Conservation (phyloP, 1,284 basidiomycete species). For the Trichosporon inkin region DNA sequence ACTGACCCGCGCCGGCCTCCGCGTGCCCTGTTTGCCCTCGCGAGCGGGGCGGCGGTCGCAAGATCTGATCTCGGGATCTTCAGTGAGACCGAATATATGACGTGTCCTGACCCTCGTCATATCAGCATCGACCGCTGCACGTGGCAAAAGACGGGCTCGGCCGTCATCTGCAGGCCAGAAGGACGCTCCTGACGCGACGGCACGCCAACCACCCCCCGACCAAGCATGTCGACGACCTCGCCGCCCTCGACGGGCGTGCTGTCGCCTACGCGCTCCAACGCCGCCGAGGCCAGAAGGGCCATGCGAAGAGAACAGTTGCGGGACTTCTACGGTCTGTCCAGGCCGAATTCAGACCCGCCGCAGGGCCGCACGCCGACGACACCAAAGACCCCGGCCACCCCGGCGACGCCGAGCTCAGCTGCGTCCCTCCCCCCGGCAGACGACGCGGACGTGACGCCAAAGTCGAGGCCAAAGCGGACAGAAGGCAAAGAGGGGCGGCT, state of each 20-base stretch:
- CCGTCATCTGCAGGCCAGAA: neutral
- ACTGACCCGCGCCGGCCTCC: too few species aligned
- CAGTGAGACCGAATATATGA: too few species aligned
- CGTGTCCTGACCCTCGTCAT: neutral
- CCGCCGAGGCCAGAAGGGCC: constrained; percentile 32
- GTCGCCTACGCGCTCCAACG: constrained; percentile 9
- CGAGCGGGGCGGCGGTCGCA: too few species aligned
- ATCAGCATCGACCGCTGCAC: neutral
- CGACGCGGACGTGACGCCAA: neutral
- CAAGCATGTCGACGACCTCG: constrained; percentile 6
- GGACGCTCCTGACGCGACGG: neutral
- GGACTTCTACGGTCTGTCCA: constrained; percentile 40
- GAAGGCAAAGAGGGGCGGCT: neutral
- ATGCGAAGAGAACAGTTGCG: constrained; percentile 39
- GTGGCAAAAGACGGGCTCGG: neutral
- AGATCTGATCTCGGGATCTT: too few species aligned
- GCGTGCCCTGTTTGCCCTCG: too few species aligned
- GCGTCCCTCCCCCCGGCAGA: neutral
- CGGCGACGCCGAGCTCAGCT: neutral
- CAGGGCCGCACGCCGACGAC: neutral
- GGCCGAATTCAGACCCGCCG: neutral
- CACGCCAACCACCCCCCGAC: neutral
- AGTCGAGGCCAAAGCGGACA: neutral
- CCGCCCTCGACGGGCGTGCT: constrained; percentile 14
- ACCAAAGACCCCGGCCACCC: neutral